Evolutionary conservation across 306 rosid species (phyloP).

Genomic region (Trifolium repens): DNA sequence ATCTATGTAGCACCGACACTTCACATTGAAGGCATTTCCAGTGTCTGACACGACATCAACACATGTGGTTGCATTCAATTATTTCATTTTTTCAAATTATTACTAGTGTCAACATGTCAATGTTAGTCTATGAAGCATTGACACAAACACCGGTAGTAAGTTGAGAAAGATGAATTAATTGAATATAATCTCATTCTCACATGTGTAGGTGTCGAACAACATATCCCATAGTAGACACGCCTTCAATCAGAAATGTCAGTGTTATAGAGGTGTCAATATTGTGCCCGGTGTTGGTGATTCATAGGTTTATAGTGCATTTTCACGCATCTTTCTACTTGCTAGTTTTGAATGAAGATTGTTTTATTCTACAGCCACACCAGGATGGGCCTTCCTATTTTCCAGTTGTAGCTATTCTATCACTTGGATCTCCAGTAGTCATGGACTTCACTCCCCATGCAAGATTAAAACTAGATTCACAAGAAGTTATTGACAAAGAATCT

Average conservation of each 20-base stretch:
- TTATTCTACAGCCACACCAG: constrained; percentile 75
- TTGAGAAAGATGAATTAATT: background rate
- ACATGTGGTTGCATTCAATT: background rate
- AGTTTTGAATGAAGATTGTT: constrained; percentile 16
- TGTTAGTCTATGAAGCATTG: background rate
- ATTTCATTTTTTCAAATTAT: background rate
- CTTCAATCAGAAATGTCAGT: background rate
- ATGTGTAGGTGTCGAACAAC: background rate
- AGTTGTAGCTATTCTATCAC: constrained; percentile 85
- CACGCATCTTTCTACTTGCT: background rate
- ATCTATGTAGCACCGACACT: background rate
- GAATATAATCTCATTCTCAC: background rate
- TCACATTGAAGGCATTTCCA: background rate
- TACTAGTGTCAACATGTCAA: background rate
- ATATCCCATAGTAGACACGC: background rate
- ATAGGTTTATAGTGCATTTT: constrained; percentile 20
- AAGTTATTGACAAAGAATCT: constrained; percentile 40
- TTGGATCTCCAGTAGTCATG: constrained; percentile 86
- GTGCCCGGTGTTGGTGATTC: background rate
- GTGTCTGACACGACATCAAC: background rate
- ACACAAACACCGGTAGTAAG: background rate
- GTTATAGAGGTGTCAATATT: background rate
- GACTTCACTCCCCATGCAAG: constrained; percentile 88
- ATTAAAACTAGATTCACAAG: constrained; percentile 48
- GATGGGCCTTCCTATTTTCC: constrained; percentile 96